Conservation (phyloP, 1,284 basidiomycete genomes). For the Tetrapyrgos nigripes region DNA sequence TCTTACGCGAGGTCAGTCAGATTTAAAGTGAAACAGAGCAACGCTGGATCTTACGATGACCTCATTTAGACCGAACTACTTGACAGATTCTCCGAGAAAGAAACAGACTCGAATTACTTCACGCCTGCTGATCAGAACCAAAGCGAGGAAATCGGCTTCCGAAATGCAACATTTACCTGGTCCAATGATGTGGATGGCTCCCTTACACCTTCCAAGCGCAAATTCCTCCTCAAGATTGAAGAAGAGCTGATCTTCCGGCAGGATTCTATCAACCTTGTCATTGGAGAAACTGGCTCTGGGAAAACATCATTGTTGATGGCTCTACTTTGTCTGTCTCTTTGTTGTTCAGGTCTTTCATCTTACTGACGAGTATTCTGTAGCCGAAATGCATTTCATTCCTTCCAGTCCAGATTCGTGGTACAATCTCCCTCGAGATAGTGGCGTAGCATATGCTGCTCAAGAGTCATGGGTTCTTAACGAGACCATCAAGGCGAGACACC, state of each 20-base stretch:
- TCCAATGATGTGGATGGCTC: constrained; percentile 38
- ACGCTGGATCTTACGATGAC: constrained; percentile 2
- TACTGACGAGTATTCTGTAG: constrained; percentile 19
- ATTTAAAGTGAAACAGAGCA: not conserved
- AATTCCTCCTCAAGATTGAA: constrained; percentile 56
- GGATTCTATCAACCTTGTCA: constrained; percentile 66
- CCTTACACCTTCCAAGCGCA: constrained; percentile 38
- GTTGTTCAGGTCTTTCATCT: not conserved
- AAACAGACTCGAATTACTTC: constrained; percentile 32
- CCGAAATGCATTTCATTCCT: constrained; percentile 72
- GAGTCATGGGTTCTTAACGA: constrained; percentile 79
- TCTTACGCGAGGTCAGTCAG: constrained; percentile 41
- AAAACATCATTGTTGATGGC: constrained; percentile 64
- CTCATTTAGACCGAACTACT: constrained; percentile 55
- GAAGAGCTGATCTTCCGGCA: constrained; percentile 62
- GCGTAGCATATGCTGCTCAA: constrained; percentile 80
- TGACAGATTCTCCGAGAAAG: constrained; percentile 47
- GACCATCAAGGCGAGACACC: constrained; percentile 49
- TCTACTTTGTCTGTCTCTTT: constrained; percentile 45
- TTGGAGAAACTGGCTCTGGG: constrained; percentile 61
- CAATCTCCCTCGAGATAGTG: constrained; percentile 67
- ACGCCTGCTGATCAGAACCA: constrained; percentile 27
- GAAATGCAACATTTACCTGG: constrained; percentile 52
- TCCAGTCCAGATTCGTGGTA: constrained; percentile 65
- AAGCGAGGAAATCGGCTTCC: constrained; percentile 43